Percentiles rank a stretch among this genome's conserved stretches.
phyloP scores from a whole-genome alignment of 2,329 filamentous ascomycete genomes.

The Stromatinia cepivora region DNA sequence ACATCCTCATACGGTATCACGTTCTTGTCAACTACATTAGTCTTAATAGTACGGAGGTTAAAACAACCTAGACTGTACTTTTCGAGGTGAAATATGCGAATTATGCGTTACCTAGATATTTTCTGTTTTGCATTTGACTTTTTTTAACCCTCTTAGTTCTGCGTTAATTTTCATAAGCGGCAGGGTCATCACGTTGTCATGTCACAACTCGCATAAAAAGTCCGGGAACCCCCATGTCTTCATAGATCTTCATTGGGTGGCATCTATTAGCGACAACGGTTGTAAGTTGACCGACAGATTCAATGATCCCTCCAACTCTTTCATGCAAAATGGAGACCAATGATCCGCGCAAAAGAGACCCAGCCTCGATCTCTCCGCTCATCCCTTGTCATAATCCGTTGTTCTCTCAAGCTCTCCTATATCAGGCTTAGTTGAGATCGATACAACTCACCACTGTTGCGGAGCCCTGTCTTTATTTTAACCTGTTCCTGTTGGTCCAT shows the following conservation, averaged over 20 bases:
- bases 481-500: constrained; percentile 31
- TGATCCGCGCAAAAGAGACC: constrained; percentile 32
- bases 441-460: constrained; percentile 36
- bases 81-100: neutral
- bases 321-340: constrained; percentile 33
- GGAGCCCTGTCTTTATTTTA: constrained; percentile 29
- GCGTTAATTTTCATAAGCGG: constrained; percentile 17
- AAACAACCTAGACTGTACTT: constrained; percentile 14
- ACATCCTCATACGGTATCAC: constrained; percentile 5
- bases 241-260: constrained; percentile 19
- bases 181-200: constrained; percentile 24
- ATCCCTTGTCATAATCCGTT: constrained; percentile 33
- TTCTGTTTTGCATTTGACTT: constrained; percentile 12
- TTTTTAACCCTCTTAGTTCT: neutral
- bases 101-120: neutral
- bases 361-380: constrained; percentile 39
- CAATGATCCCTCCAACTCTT: constrained; percentile 25
- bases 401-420: constrained; percentile 26
- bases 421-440: constrained; percentile 37
- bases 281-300: constrained; percentile 29
- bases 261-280: constrained; percentile 24
- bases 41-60: neutral
- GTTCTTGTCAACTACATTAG: constrained; percentile 8
- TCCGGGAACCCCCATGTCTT: constrained; percentile 19
- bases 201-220: constrained; percentile 18